Evolutionary conservation across 352 stramenopile genomes (phyloP).

Genomic region (Phytophthora constricta): DNA sequence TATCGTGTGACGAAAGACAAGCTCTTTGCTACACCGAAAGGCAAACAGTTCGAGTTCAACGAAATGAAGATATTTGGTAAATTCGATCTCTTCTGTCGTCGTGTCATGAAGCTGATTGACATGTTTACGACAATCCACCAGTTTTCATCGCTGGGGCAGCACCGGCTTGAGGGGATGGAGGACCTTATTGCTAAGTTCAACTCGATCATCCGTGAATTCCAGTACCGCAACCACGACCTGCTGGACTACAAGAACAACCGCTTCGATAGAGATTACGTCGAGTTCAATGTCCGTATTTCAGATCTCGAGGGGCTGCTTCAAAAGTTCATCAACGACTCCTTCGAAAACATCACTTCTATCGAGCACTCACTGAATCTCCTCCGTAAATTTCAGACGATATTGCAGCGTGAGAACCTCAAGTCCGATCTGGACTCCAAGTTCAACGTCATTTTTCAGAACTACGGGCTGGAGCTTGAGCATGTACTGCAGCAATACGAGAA

Average conservation of each 20-base stretch:
- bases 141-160: conserved; percentile 92
- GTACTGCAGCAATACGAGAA: conserved; percentile 99
- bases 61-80: conserved; percentile 99
- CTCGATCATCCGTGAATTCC: conserved; percentile 96
- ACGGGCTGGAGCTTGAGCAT: conserved; percentile 97
- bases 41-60: conserved; percentile 99
- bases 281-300: conserved; percentile 96
- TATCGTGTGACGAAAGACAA: conserved; percentile 98
- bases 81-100: conserved; percentile 98
- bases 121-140: conserved; percentile 99
- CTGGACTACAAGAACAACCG: conserved; percentile 99
- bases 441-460: conserved; percentile 99
- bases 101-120: conserved; percentile 98
- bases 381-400: conserved; percentile 97
- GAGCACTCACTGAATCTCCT: conserved; percentile 97
- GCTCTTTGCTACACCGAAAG: conserved; percentile 94
- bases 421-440: conserved; percentile 98
- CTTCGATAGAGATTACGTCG: conserved; percentile 97
- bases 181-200: conserved; percentile 95
- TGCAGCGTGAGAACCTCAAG: conserved; percentile 98
- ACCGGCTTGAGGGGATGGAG: conserved; percentile 94
- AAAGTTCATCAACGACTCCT: conserved; percentile 99
- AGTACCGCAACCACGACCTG: conserved; percentile 96
- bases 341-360: conserved; percentile 99
- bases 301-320: conserved; percentile 97